phyloP scores from a whole-genome alignment of 192 early-diverging fungal species.

The Coemansia sp. region DNA sequence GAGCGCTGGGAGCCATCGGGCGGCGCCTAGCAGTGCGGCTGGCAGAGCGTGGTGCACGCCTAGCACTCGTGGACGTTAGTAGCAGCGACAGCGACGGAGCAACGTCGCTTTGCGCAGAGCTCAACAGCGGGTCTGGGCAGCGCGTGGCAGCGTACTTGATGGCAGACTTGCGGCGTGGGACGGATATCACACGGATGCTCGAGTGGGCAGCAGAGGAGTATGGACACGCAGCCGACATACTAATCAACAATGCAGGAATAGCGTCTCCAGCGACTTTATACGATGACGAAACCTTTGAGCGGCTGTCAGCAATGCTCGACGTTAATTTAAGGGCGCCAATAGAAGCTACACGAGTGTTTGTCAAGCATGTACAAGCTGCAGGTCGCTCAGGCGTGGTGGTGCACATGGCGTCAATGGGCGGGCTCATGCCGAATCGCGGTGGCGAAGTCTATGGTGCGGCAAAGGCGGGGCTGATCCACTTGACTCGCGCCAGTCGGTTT shows the following conservation, averaged over 20 bases:
- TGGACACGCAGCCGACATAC: constrained; percentile 25
- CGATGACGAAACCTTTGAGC: constrained; percentile 28
- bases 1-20: constrained; percentile 40
- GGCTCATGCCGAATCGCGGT: constrained; percentile 32
- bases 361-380: constrained; percentile 2
- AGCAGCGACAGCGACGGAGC: neutral
- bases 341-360: constrained; percentile 35
- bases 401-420: constrained; percentile 47
- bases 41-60: constrained; percentile 10
- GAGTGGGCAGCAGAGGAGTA: constrained; percentile 16
- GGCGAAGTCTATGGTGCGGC: constrained; percentile 48
- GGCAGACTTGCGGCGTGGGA: constrained; percentile 14
- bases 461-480: constrained; percentile 37
- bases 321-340: constrained; percentile 45
- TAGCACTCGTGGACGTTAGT: constrained; percentile 33
- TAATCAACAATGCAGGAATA: constrained; percentile 44
- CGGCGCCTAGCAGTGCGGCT: constrained; percentile 15
- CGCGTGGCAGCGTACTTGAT: constrained; percentile 14
- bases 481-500: constrained; percentile 31
- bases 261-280: constrained; percentile 33
- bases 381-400: constrained; percentile 19
- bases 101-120: neutral
- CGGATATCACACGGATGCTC: constrained; percentile 20
- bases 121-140: constrained; percentile 7
- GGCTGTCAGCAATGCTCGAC: constrained; percentile 15